Conservation (phyloP, 805 yeast species). For the Scheffersomyces ergatensis region DNA sequence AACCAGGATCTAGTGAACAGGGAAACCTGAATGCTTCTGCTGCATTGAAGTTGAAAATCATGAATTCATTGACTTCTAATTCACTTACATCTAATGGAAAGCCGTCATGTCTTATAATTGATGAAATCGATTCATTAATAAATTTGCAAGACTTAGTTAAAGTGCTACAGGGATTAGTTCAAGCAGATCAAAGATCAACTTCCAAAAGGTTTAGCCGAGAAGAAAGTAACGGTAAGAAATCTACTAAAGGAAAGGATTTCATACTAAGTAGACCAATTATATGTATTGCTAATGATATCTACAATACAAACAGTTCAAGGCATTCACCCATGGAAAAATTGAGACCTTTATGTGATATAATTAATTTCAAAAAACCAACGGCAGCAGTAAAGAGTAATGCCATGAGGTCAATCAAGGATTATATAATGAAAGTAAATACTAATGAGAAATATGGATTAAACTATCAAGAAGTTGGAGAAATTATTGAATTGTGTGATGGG, state of each 20-base stretch:
- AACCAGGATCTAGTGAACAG: constrained; percentile 43
- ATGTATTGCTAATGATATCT: constrained; percentile 87
- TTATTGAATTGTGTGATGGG: constrained; percentile 70
- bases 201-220: constrained; percentile 20
- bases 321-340: constrained; percentile 66
- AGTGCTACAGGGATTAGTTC: constrained; percentile 58
- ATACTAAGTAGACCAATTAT: constrained; percentile 76
- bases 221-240: constrained; percentile 15
- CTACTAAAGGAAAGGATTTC: constrained; percentile 35
- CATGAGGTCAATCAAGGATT: constrained; percentile 33
- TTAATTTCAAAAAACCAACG: constrained; percentile 62
- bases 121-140: constrained; percentile 71
- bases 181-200: constrained; percentile 56
- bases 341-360: constrained; percentile 69
- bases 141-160: constrained; percentile 35
- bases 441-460: constrained; percentile 51
- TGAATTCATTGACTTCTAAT: constrained; percentile 56
- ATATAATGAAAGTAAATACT: constrained; percentile 47
- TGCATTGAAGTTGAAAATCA: constrained; percentile 28
- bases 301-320: constrained; percentile 39
- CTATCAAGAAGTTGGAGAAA: constrained; percentile 54
- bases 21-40: constrained; percentile 8
- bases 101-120: constrained; percentile 82
- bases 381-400: constrained; percentile 44
- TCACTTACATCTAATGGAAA: constrained; percentile 64